phyloP scores from a whole-genome alignment of 495 filamentous ascomycete species.

The Pyronema omphalodes region DNA sequence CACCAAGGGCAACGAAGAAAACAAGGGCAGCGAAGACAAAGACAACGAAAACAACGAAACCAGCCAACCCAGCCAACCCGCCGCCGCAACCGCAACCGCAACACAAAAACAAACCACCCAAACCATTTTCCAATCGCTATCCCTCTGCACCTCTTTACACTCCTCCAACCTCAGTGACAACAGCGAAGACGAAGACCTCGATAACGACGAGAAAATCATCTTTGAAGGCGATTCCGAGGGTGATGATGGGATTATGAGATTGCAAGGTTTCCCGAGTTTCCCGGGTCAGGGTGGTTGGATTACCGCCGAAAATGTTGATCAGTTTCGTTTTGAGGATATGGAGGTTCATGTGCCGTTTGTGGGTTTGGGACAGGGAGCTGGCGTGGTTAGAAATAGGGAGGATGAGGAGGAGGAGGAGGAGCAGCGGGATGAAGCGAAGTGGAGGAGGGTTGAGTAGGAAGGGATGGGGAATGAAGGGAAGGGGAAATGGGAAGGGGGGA shows the following conservation, averaged over 20 bases:
- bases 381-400: conserved; percentile 34
- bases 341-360: conserved; percentile 32
- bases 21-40: conserved; percentile 7
- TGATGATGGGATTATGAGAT: no score
- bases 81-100: conserved; percentile 14
- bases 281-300: conserved; percentile 89
- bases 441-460: no score
- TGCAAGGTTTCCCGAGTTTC: no score
- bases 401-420: conserved; percentile 26
- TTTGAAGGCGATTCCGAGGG: conserved; percentile 38
- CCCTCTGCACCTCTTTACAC: conserved; percentile 74
- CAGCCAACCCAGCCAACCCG: no score
- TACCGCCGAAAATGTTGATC: conserved; percentile 80
- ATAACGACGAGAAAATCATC: conserved; percentile 33
- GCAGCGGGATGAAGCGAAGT: conserved; percentile 25
- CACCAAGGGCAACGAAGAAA: conserved; percentile 12
- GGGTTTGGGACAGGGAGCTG: conserved; percentile 37
- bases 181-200: conserved; percentile 35
- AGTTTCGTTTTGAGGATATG: conserved; percentile 47
- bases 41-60: no score
- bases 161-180: conserved; percentile 49
- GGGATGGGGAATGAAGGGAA: conserved; percentile 39
- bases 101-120: conserved; percentile 29
- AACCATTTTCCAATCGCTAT: conserved; percentile 57
- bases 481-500: conserved; percentile 30